Evolutionary conservation across 2,329 filamentous ascomycete genomes (phyloP).

Genomic region (Fusarium nelsonii): DNA sequence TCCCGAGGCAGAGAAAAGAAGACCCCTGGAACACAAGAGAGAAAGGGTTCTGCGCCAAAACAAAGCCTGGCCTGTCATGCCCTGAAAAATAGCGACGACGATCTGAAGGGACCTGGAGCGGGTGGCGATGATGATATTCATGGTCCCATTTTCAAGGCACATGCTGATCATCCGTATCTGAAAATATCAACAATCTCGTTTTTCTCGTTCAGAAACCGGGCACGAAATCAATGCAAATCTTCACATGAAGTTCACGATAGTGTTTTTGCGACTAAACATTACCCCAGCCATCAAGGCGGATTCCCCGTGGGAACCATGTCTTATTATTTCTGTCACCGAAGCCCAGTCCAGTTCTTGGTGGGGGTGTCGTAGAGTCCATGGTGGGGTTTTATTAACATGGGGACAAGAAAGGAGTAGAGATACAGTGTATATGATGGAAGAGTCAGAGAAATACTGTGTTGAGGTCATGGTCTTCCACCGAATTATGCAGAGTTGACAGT

Average conservation of each 20-base stretch:
- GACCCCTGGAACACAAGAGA: constrained; percentile 38
- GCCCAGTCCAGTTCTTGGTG: constrained; percentile 34
- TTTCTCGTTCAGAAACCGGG: background rate
- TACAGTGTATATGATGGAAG: constrained; percentile 7
- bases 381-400: constrained; percentile 40
- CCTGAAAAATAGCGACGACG: constrained; percentile 20
- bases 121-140: constrained; percentile 34
- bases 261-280: background rate
- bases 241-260: constrained; percentile 27
- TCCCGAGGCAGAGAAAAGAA: constrained; percentile 28
- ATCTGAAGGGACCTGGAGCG: constrained; percentile 26
- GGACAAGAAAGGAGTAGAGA: constrained; percentile 1
- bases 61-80: constrained; percentile 24
- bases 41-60: constrained; percentile 22
- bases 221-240: background rate
- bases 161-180: constrained; percentile 13
- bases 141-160: constrained; percentile 30
- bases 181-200: constrained; percentile 1
- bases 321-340: constrained; percentile 35
- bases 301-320: constrained; percentile 31
- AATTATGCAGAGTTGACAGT: background rate
- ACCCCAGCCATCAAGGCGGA: constrained; percentile 29
- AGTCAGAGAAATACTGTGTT: constrained; percentile 11
- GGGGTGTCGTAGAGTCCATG: constrained; percentile 37
- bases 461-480: background rate